A percentile compares a stretch with the other conserved stretches of the same genome.
These are phyloP conservation scores for Epithele typhae DNA, from an alignment of 768 basidiomycete species.

Conservation along the genomic window DNA sequence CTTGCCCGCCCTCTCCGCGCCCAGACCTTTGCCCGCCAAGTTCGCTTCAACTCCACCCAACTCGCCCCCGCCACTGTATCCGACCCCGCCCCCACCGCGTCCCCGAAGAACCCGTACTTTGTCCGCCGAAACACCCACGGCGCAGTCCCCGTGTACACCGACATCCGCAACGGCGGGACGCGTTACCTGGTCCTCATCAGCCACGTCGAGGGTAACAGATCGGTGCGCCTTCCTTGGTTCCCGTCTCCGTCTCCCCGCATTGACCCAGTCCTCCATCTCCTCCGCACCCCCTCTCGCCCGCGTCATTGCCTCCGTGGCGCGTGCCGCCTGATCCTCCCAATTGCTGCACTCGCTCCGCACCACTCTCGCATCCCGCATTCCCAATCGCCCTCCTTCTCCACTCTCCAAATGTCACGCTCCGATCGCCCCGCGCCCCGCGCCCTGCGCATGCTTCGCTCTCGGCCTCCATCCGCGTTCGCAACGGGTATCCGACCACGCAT, in stretches of 20 bases:
- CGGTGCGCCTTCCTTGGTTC: constrained; percentile 36
- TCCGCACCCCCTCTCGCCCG: too few relatives aligned
- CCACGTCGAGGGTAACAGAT: constrained; percentile 61
- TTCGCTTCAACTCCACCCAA: constrained; percentile 15
- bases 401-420: too few relatives aligned
- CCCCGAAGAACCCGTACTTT: constrained; percentile 39
- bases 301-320: too few relatives aligned
- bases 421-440: too few relatives aligned
- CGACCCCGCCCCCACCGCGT: constrained; percentile 2
- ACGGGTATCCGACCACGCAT: too few relatives aligned
- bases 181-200: constrained; percentile 55
- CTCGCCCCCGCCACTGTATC: constrained; percentile 3
- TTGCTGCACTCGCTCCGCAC: too few relatives aligned
- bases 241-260: background rate
- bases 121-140: constrained; percentile 65
- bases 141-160: constrained; percentile 71
- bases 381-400: too few relatives aligned
- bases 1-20: constrained; percentile 4
- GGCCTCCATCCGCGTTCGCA: too few relatives aligned
- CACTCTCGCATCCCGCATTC: too few relatives aligned
- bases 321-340: too few relatives aligned
- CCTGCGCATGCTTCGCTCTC: too few relatives aligned
- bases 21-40: background rate
- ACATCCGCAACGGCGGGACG: constrained; percentile 63
- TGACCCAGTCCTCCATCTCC: too few relatives aligned